Base-by-base conservation (phyloP, 257 asterid species). In the Hygrophila difformis region DNA sequence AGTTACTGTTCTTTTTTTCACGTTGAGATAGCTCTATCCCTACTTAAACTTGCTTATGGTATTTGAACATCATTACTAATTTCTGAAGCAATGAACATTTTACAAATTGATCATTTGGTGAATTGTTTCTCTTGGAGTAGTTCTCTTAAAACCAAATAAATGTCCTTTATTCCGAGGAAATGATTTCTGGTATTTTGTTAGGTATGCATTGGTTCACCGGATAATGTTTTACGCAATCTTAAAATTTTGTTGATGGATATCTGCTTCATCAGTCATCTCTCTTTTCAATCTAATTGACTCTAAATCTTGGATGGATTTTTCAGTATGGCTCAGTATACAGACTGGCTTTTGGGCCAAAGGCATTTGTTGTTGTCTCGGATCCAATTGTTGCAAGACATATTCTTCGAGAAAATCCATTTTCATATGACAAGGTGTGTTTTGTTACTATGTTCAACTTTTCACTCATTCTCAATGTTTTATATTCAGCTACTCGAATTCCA, bases 301-400 rank as follows among this genome's bases (percentile, higher is more conserved):
- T 54, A 57, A 36, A 18, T 57, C 56, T 63, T 47, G 68, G 37
- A 57, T 64, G 53, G 51, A 44, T 17, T 66, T 37, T 50, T 61
- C 94, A 89, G 96, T 84, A 89, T 70, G 98, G 98, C 39, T 64
- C 94, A 1, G 92, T 89, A 16, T 89, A 85, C 60, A 82, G 78
- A 69, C 96, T 89, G 71, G 98, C 98, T 65, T 89, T 85, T 61
- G 98, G 96, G 62, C 98, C 98, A 36, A 89, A 89, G 59, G 94
- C 94, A 49, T 89, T 89, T 61, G 70, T 89, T 51, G 96, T 89
- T 42, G 92, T 89, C 55, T 89, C 98, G 8, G 98, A 89, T 69
- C 98, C 96, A 58, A 74, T 82, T 41, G 88, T 89, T 2, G 92
- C 98, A 13, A 74, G 93, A 50, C 73, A 89, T 61, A 77, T 89